Evolutionary conservation across 2,329 filamentous ascomycete species (phyloP), one percentile per base, ranked within the genome.

Genomic region (Myrmaecium sp.): DNA sequence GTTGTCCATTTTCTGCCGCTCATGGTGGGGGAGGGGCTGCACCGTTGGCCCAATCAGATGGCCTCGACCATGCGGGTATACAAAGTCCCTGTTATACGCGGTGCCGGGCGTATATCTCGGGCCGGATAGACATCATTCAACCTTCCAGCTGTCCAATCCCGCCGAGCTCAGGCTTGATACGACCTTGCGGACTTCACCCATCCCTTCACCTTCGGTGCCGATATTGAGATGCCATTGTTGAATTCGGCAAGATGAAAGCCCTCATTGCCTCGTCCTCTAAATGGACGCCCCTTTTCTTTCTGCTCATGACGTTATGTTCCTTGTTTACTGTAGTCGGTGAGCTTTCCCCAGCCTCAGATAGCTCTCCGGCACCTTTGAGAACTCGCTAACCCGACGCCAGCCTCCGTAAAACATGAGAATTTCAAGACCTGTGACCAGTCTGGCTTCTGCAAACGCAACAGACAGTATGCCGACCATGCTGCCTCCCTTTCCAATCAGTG

Each of bases 401-500:
- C 24, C 26, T 15, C 15, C 6, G 89, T 98, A 27, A 98, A 98
- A 58, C 78, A 93, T 48, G 74, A 93, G 43, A 84, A 92, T 52
- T 98, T 95, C 66, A 98, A 95, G 50, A 93, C 78, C 42, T 98
- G 89, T 59, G 61, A 78, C 39, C 86, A 98, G 50, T 89, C 86
- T 4, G 89, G 89, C 43, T 98, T 98, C 61, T 98, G 89, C 58
- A 89, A 83, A 50, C 79, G 89, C 37, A 95, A 95, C 57, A 74
- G 89, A 49, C 78, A 70, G 20, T 84, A 79, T 48, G 89, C 89
- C 47, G 84, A 95, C 54, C 61, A 68, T 36, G 82, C 74, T 35
- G 55, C 68, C 23, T 58, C 69, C 21, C 57, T 69, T 30, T 72
- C 69, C 33, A 64, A 69, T 6, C 60, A 64, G 15, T 94, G 82